A percentile compares a stretch with the other conserved stretches of the same genome.
phyloP scores from a whole-genome alignment of 495 filamentous ascomycete genomes.

The Aspergillus asperescens region DNA sequence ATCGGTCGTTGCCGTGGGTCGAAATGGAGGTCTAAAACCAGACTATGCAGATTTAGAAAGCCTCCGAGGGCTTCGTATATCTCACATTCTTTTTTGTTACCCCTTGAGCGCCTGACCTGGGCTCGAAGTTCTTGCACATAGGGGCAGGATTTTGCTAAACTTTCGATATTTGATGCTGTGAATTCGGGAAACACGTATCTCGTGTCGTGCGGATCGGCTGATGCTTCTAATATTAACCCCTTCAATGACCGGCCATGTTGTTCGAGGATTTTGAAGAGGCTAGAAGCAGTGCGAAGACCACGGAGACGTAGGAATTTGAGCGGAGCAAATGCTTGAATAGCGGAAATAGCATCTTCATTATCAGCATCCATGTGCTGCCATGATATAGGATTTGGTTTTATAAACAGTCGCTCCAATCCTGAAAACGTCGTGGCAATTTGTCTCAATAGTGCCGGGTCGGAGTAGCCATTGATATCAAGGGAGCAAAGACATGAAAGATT shows the following conservation, averaged over 20 bases:
- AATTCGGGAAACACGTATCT: neutral
- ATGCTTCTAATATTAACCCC: slow-evolving; percentile 7
- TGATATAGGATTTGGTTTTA: neutral
- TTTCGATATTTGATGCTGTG: neutral
- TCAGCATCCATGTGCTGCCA: neutral
- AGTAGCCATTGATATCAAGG: neutral
- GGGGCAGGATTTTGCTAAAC: neutral
- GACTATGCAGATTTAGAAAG: neutral
- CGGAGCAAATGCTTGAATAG: slow-evolving; percentile 6
- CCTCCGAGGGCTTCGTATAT: neutral
- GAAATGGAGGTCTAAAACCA: neutral
- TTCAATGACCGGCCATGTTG: slow-evolving; percentile 13
- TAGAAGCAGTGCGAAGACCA: neutral
- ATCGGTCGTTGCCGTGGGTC: neutral
- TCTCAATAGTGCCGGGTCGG: neutral
- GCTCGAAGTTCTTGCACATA: neutral
- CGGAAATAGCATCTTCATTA: slow-evolving; percentile 4
- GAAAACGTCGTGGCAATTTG: neutral
- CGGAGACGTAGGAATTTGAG: slow-evolving; percentile 8
- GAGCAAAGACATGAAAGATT: slow-evolving; percentile 11
- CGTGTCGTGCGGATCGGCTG: neutral
- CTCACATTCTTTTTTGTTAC: neutral
- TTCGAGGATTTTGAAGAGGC: slow-evolving; percentile 6
- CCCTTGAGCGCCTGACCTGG: neutral
- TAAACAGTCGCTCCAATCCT: slow-evolving; percentile 14